phyloP scores from a whole-genome alignment of 176 grass and related monocot species.

The Urochloa ruziziensis region DNA sequence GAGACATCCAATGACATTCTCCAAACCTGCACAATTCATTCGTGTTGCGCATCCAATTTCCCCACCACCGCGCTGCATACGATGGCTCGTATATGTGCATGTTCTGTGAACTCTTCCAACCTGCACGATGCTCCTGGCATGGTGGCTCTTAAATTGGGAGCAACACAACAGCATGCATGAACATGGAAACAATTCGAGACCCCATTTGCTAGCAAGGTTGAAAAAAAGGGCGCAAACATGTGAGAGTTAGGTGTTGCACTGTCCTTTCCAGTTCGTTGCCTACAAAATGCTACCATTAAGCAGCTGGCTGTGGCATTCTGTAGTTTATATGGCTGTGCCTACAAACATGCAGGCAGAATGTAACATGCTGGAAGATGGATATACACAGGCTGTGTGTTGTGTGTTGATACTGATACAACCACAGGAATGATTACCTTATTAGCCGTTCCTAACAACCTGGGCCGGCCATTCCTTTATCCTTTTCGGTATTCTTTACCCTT shows the following conservation, averaged over 20 bases:
- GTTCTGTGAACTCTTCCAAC: background rate
- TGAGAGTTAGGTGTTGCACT: background rate
- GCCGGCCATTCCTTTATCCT: slow-evolving; percentile 17
- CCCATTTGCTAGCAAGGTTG: background rate
- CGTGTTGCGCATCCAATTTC: background rate
- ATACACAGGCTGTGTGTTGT: background rate
- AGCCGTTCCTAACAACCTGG: slow-evolving; percentile 30
- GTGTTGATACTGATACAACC: slow-evolving; percentile 26
- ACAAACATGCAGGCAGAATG: background rate
- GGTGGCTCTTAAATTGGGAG: background rate
- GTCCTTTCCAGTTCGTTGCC: background rate
- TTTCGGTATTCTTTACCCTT: background rate
- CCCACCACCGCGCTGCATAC: background rate
- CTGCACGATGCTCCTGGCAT: background rate
- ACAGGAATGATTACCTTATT: slow-evolving; percentile 28
- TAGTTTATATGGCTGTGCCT: background rate
- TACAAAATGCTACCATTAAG: background rate
- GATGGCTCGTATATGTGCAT: background rate
- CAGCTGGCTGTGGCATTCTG: background rate
- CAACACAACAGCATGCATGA: background rate
- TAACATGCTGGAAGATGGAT: background rate
- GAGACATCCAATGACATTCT: background rate
- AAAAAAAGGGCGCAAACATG: background rate
- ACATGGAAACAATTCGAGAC: background rate
- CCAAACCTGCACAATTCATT: background rate